A percentile compares a stretch with the other conserved stretches of the same genome.
phyloP scores from a whole-genome alignment of 805 yeast genomes.

The Nakazawaea anatomiae region DNA sequence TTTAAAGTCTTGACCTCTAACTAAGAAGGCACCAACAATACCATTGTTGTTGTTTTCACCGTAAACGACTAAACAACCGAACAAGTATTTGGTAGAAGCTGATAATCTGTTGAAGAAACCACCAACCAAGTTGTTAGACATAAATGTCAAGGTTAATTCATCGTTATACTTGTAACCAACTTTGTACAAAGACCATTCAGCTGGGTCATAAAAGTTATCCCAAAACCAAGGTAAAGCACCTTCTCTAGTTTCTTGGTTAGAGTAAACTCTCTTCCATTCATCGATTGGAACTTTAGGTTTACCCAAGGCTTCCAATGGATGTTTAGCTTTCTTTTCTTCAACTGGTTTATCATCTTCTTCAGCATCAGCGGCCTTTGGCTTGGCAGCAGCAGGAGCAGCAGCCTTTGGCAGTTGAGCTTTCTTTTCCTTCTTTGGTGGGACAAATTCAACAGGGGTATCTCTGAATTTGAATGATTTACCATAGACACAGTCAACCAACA shows the following conservation, averaged over 20 bases:
- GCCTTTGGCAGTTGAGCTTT: slow-evolving; percentile 16
- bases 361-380: slow-evolving; percentile 6
- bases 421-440: slow-evolving; percentile 50
- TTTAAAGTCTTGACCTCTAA: slow-evolving; percentile 76
- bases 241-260: slow-evolving; percentile 87
- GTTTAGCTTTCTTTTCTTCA: slow-evolving; percentile 57
- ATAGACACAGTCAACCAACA: slow-evolving; percentile 41
- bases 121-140: slow-evolving; percentile 89
- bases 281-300: slow-evolving; percentile 57
- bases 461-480: slow-evolving; percentile 46
- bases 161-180: slow-evolving; percentile 90
- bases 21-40: slow-evolving; percentile 78
- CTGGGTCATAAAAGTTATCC: slow-evolving; percentile 71
- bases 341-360: slow-evolving; percentile 1
- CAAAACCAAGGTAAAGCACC: slow-evolving; percentile 90
- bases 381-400: slow-evolving; percentile 20
- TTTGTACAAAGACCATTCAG: slow-evolving; percentile 84
- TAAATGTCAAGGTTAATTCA: slow-evolving; percentile 83
- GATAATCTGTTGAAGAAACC: slow-evolving; percentile 87
- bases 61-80: slow-evolving; percentile 80
- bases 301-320: slow-evolving; percentile 77
- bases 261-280: slow-evolving; percentile 86
- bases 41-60: slow-evolving; percentile 95
- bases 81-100: slow-evolving; percentile 80
- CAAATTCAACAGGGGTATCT: slow-evolving; percentile 60